Conservation (phyloP, 495 filamentous ascomycete species). For the Annulohypoxylon bovei region DNA sequence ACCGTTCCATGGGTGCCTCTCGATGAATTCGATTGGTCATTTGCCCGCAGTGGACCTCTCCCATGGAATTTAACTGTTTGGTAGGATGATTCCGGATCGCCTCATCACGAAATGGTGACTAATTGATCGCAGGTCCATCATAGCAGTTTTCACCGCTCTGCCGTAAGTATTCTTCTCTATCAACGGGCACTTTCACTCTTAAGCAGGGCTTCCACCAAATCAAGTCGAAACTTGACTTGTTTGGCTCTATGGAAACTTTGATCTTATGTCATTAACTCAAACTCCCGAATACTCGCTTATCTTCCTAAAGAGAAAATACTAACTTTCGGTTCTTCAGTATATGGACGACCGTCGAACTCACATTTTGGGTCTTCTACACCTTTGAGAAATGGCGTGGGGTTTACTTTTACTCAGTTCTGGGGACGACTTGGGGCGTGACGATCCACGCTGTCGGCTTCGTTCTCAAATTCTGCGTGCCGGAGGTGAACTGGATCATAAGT, state of each 20-base stretch:
- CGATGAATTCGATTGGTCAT: constrained; percentile 35
- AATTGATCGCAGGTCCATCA: constrained; percentile 38
- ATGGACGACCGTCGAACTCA: constrained; percentile 58
- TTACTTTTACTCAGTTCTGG: constrained; percentile 58
- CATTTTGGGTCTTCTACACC: constrained; percentile 50
- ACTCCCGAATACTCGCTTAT: too few species aligned
- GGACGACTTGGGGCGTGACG: constrained; percentile 61
- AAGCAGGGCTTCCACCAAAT: not conserved
- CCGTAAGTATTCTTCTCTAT: constrained; percentile 16
- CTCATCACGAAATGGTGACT: not conserved
- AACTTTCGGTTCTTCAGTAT: constrained; percentile 3
- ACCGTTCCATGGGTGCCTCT: constrained; percentile 33
- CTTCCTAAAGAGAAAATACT: not conserved
- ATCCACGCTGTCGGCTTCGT: constrained; percentile 69
- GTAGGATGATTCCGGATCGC: constrained; percentile 6
- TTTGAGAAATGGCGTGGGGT: constrained; percentile 50
- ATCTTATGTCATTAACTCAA: too few species aligned
- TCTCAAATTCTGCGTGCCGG: constrained; percentile 67
- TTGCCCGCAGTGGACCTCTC: constrained; percentile 22
- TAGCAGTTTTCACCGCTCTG: constrained; percentile 50
- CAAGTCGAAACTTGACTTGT: not conserved
- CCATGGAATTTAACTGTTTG: constrained; percentile 34
- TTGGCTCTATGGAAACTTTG: not conserved
- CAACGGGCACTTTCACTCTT: not conserved
- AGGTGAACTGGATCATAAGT: constrained; percentile 50